These are phyloP conservation scores for Diaporthe vaccinii DNA, from an alignment of 2,329 filamentous ascomycete species.

Conservation along the genomic window DNA sequence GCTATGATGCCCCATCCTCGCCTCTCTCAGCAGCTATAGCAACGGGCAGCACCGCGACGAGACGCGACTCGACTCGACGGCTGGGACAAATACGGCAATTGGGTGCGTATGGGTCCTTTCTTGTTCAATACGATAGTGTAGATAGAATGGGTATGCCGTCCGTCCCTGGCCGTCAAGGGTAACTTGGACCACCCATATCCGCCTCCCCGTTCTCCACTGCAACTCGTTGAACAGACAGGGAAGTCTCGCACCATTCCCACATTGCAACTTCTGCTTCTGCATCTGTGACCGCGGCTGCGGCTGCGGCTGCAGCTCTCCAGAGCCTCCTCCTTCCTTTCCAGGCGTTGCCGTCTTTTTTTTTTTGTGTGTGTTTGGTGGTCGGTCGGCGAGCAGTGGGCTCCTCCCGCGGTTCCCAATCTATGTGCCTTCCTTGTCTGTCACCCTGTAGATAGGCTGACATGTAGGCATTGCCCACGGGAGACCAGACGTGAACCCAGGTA, in stretches of 20 bases:
- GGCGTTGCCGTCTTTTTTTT: neutral
- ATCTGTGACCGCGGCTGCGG: neutral
- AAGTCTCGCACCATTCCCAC: constrained; percentile 10
- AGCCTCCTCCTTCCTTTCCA: constrained; percentile 32
- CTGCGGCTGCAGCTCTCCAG: constrained; percentile 21
- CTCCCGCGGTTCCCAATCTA: neutral
- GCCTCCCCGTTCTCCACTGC: constrained; percentile 34
- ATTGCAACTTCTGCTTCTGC: constrained; percentile 19
- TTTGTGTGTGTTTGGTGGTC: neutral
- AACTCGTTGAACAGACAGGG: constrained; percentile 20
- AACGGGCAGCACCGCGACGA: neutral
- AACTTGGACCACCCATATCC: constrained; percentile 30
- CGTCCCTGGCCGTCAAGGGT: constrained; percentile 33
- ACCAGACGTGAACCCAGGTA: too few species aligned
- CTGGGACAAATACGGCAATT: neutral
- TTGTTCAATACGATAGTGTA: constrained; percentile 7
- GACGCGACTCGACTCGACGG: constrained; percentile 21
- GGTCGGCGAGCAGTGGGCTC: neutral
- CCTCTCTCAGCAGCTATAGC: constrained; percentile 1
- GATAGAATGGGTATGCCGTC: constrained; percentile 26
- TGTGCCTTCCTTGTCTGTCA: neutral
- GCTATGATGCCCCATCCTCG: neutral
- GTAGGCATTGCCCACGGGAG: neutral
- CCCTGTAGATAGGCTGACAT: neutral
- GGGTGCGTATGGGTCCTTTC: constrained; percentile 7